Evolutionary conservation across 805 yeast genomes (phyloP).

Genomic region (Saccharomycopsis babjevae): DNA sequence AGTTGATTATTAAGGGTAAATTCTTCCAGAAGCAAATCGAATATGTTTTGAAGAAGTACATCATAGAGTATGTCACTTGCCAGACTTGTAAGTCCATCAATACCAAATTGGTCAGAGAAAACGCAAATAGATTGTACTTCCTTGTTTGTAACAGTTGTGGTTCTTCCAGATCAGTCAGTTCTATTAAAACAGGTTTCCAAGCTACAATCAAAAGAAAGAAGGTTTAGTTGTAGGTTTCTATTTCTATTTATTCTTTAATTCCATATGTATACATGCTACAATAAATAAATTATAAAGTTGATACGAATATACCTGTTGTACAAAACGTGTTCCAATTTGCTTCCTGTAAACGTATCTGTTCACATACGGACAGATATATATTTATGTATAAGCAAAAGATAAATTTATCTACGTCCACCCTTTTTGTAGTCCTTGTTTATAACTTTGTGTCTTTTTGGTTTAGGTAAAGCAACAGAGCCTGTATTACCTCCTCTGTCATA

Average conservation of each 20-base stretch:
- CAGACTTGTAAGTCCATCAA: conserved; percentile 98
- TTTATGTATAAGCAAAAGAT: not conserved
- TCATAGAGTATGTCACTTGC: conserved; percentile 95
- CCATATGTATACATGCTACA: not conserved
- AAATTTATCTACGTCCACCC: not conserved
- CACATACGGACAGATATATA: no score
- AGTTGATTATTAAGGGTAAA: conserved; percentile 95
- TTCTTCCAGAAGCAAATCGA: conserved; percentile 97
- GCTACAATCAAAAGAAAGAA: conserved; percentile 83
- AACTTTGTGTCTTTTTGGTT: conserved; percentile 10
- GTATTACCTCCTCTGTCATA: not conserved
- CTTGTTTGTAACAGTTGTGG: conserved; percentile 98
- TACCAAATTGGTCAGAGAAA: conserved; percentile 91
- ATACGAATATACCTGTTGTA: not conserved
- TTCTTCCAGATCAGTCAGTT: conserved; percentile 89
- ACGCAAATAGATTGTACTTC: conserved; percentile 92
- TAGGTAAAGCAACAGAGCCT: not conserved
- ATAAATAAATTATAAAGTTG: not conserved
- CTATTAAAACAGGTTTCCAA: conserved; percentile 99
- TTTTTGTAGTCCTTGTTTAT: conserved; percentile 1
- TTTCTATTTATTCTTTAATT: not conserved
- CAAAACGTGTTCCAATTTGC: not conserved
- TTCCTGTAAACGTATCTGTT: not conserved
- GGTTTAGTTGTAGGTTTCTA: not conserved
- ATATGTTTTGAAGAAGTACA: conserved; percentile 90